Conservation (phyloP, 352 stramenopile species). For the Hyphochytrium catenoides region DNA sequence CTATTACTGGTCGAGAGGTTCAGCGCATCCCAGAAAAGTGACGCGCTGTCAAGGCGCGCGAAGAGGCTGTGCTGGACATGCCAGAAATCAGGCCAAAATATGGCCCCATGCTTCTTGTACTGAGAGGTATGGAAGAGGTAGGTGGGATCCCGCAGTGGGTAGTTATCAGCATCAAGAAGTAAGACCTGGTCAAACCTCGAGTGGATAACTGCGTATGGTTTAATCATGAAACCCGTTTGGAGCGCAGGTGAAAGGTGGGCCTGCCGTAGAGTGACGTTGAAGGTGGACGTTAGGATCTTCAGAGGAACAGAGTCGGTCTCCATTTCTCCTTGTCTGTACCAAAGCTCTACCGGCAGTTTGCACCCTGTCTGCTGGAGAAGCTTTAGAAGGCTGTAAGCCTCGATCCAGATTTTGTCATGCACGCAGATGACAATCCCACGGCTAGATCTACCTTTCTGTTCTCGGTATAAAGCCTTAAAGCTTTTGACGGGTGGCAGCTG, state of each 20-base stretch:
- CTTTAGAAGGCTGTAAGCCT: conserved; percentile 36
- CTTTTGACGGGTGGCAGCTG: background rate
- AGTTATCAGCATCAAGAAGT: conserved; percentile 54
- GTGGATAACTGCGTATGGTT: conserved; percentile 47
- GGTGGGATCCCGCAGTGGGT: conserved; percentile 37
- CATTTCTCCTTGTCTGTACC: conserved; percentile 57
- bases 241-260: conserved; percentile 26
- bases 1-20: conserved; percentile 15
- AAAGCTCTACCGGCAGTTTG: conserved; percentile 45
- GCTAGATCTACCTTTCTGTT: too few relatives aligned
- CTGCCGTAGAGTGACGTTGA: conserved; percentile 20
- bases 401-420: conserved; percentile 32
- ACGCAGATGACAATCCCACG: conserved; percentile 36
- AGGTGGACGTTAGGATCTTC: conserved; percentile 24
- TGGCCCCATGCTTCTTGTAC: conserved; percentile 23
- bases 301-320: conserved; percentile 23
- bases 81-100: conserved; percentile 68
- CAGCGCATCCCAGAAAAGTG: conserved; percentile 23
- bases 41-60: too few relatives aligned
- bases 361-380: conserved; percentile 25
- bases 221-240: conserved; percentile 50
- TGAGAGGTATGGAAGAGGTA: conserved; percentile 42
- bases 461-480: too few relatives aligned
- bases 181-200: conserved; percentile 35
- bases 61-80: conserved; percentile 15